Evolutionary conservation across 2,329 filamentous ascomycete genomes (phyloP).

Genomic region (Metarhizium guizhouense): DNA sequence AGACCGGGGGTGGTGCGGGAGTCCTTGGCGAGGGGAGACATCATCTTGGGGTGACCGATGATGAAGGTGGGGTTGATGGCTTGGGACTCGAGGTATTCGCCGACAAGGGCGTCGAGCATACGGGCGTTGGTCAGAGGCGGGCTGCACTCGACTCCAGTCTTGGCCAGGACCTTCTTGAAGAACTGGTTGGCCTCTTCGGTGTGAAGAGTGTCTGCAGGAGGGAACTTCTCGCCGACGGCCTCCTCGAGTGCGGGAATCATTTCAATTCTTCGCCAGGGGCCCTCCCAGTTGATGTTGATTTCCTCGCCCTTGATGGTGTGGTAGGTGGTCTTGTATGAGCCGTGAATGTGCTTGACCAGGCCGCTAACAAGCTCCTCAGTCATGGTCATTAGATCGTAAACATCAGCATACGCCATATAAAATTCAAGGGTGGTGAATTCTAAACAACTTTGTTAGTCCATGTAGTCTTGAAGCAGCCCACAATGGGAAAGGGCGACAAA

Average conservation of each 20-base stretch:
- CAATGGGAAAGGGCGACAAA: neutral
- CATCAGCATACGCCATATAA: slow-evolving; percentile 88
- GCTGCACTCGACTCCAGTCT: slow-evolving; percentile 82
- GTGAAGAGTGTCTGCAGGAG: slow-evolving; percentile 79
- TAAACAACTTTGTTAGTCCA: slow-evolving; percentile 19
- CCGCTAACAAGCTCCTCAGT: slow-evolving; percentile 90
- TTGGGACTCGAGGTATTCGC: slow-evolving; percentile 90
- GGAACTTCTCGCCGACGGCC: slow-evolving; percentile 87
- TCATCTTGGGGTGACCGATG: slow-evolving; percentile 53
- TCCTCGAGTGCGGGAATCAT: slow-evolving; percentile 86
- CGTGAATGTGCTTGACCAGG: slow-evolving; percentile 82
- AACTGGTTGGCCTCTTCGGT: slow-evolving; percentile 84
- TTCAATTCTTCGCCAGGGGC: slow-evolving; percentile 84
- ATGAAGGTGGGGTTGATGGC: slow-evolving; percentile 73
- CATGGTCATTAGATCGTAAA: slow-evolving; percentile 71
- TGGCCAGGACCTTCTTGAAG: slow-evolving; percentile 74
- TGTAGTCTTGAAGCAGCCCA: neutral
- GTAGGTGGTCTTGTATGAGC: slow-evolving; percentile 77
- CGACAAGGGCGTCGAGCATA: slow-evolving; percentile 92
- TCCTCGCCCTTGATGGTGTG: slow-evolving; percentile 78
- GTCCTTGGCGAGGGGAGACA: slow-evolving; percentile 95
- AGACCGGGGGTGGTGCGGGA: slow-evolving; percentile 74
- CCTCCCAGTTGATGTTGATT: slow-evolving; percentile 92
- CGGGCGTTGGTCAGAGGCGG: slow-evolving; percentile 87
- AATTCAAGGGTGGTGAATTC: slow-evolving; percentile 98